Evolutionary conservation across 768 basidiomycete species (phyloP), one percentile per base, ranked within the genome.

Genomic region (Candolleomyces aberdarensis): DNA sequence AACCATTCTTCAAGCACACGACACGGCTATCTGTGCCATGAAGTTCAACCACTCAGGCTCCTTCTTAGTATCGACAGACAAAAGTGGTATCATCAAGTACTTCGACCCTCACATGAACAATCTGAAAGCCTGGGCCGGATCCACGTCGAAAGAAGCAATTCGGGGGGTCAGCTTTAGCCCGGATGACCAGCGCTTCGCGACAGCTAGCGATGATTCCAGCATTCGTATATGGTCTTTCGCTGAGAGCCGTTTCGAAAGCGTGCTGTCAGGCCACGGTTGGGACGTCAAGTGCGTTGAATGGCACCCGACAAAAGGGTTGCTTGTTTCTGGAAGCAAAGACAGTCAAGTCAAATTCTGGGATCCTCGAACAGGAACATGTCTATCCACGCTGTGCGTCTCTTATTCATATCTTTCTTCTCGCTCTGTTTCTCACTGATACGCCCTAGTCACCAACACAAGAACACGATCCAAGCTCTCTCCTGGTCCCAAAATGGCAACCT

Each of bases 91-190:
- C 61, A 94, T 99, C 81, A 99, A 99, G 75, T 99, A 98, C 76
- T 99, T 98, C 70, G 95, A 98, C 65, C 94, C 94, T 39, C 97
- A 98, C 74, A 95, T 98, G 92, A 99, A 98, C 80, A 99, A 99
- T 72, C 77, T 99, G 66, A 93, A 91, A 6, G 92, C 92, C 17
- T 96, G 94, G 85, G 83, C 89, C 49, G 97, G 94, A 0, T 96
- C 97, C 57, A 78, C 79, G 78, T n/a, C 55, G 32, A 43, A 61
- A 51, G 96, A 98, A 73, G 92, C 94, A 7, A 92, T 98, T 62
- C 85, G 96, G 41, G 95, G 94, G 0, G 78, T 98, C 40, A 91
- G 85, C 62, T 98, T 96, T 72, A 92, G 92, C 67, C 94, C 96
- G 14, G 88, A 97, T 70, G 97, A 99, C 70, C 82, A 83, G 31